phyloP scores from a whole-genome alignment of 345 rosid genomes.

The Barbarea vulgaris region DNA sequence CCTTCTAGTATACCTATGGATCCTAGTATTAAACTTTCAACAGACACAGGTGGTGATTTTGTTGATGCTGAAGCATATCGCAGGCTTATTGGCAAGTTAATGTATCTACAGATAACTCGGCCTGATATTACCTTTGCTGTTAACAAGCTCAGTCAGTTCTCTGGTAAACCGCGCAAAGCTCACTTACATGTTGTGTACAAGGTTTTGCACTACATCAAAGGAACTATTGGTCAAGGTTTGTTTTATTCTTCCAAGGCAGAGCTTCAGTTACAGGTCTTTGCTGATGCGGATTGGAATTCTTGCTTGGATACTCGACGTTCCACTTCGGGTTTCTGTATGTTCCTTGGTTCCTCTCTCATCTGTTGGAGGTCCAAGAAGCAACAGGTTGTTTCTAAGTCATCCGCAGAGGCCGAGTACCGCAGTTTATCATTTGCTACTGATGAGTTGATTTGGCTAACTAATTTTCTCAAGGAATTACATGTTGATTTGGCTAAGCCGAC shows the following conservation, averaged over 20 bases:
- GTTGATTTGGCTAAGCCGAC: not conserved
- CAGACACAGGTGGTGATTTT: not conserved
- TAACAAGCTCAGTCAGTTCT: too few relatives aligned
- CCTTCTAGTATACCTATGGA: not conserved
- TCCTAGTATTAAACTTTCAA: accelerated
- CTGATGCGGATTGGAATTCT: not conserved
- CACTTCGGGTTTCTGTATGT: not conserved
- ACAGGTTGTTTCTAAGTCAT: not conserved
- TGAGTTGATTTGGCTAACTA: not conserved
- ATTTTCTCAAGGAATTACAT: not conserved
- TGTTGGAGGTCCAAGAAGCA: not conserved
- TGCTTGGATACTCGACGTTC: not conserved
- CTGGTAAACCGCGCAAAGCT: too few relatives aligned
- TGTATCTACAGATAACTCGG: not conserved
- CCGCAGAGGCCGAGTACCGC: not conserved
- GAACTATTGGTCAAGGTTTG: not conserved
- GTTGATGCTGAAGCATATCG: not conserved
- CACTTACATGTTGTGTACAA: too few relatives aligned
- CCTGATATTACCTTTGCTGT: too few relatives aligned
- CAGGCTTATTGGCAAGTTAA: not conserved
- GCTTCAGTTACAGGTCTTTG: not conserved
- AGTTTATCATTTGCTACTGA: not conserved
- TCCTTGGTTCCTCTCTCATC: not conserved
- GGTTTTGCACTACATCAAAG: too few relatives aligned
- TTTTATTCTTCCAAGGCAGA: not conserved